These are phyloP conservation scores for Neonectria sp. DNA, from an alignment of 2,329 filamentous ascomycete genomes.

Conservation along the genomic window DNA sequence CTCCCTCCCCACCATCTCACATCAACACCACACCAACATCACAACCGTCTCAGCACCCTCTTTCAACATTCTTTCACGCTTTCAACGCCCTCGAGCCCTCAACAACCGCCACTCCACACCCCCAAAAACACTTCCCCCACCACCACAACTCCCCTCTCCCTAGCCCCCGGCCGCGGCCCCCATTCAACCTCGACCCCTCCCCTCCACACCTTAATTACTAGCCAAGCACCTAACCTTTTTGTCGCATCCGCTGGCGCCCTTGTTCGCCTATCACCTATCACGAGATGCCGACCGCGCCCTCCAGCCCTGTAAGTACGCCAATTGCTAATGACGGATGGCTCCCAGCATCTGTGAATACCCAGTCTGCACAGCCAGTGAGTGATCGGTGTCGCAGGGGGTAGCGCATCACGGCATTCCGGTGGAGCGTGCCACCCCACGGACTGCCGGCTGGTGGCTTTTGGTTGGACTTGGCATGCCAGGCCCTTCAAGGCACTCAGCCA, in stretches of 20 bases:
- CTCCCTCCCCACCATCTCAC: conserved; percentile 23
- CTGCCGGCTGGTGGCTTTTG: conserved; percentile 37
- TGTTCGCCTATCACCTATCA: conserved; percentile 38
- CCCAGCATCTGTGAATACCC: conserved; percentile 2
- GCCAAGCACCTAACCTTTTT: conserved; percentile 13
- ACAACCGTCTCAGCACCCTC: neutral
- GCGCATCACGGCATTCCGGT: conserved; percentile 28
- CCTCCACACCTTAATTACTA: conserved; percentile 29
- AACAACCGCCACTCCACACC: neutral
- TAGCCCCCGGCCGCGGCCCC: neutral
- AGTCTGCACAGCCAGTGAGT: conserved; percentile 1
- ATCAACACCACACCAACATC: neutral
- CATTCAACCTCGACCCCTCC: conserved; percentile 3
- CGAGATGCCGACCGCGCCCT: conserved; percentile 8
- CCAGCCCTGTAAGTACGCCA: conserved; percentile 29
- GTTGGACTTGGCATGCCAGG: conserved; percentile 35
- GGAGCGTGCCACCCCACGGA: conserved; percentile 25
- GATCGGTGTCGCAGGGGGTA: conserved; percentile 23
- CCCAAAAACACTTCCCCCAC: conserved; percentile 1
- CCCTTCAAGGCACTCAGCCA: conserved; percentile 17
- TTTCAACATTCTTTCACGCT: neutral
- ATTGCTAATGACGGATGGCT: conserved; percentile 12
- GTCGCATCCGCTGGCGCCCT: conserved; percentile 35
- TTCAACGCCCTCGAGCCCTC: neutral
- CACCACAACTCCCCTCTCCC: neutral